Conservation (phyloP, 2,329 filamentous ascomycete genomes). For the Arthroderma sp. region DNA sequence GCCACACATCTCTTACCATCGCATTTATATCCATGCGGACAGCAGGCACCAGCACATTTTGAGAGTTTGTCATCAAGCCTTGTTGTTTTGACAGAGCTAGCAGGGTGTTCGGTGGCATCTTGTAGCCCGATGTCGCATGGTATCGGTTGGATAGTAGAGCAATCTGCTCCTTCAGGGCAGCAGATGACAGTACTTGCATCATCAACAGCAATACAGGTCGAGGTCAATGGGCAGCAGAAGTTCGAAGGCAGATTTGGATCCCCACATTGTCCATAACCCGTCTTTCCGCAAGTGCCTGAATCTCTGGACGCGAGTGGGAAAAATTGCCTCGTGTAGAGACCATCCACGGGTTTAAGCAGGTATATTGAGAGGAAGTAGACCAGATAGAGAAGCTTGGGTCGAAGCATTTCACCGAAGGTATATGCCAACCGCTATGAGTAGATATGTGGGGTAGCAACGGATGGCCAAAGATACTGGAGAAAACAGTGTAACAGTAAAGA, state of each 20-base stretch:
- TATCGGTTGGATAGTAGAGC: slow-evolving; percentile 30
- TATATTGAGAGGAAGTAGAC: background rate
- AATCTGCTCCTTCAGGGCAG: slow-evolving; percentile 31
- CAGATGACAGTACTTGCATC: slow-evolving; percentile 31
- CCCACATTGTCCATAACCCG: slow-evolving; percentile 23
- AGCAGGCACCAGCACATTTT: slow-evolving; percentile 31
- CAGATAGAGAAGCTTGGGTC: no score
- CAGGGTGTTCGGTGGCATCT: slow-evolving; percentile 26
- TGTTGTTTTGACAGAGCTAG: slow-evolving; percentile 30
- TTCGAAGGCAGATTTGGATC: slow-evolving; percentile 24
- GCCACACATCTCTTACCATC: slow-evolving; percentile 14
- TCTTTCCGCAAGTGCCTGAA: slow-evolving; percentile 19
- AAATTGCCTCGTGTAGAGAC: no score
- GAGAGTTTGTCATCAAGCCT: slow-evolving; percentile 27
- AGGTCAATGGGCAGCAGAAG: slow-evolving; percentile 32
- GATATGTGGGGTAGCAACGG: no score
- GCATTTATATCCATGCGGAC: slow-evolving; percentile 37
- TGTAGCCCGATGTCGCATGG: slow-evolving; percentile 31
- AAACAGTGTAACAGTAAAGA: background rate
- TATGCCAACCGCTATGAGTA: no score
- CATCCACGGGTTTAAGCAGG: no score
- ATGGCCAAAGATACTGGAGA: no score
- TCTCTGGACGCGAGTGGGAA: slow-evolving; percentile 10
- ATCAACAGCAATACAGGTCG: slow-evolving; percentile 31
- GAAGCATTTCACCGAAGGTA: no score